Conservation (phyloP, 805 yeast species). For the Priceomyces carsonii region DNA sequence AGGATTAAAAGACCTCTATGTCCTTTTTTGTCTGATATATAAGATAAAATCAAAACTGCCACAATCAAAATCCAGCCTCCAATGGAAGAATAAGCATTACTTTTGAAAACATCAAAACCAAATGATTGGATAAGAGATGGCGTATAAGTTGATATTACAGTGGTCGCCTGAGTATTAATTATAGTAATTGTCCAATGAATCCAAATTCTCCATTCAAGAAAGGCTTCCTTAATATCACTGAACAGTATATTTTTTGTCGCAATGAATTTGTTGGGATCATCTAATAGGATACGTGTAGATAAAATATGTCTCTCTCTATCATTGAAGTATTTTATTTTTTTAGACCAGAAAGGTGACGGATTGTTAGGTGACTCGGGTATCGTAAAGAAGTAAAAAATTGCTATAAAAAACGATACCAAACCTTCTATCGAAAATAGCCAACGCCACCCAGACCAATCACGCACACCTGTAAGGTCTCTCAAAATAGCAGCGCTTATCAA, state of each 20-base stretch:
- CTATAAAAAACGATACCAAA: constrained; percentile 2
- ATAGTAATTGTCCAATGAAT: constrained; percentile 8
- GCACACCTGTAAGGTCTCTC: constrained; percentile 5
- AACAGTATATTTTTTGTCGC: constrained; percentile 6
- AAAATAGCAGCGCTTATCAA: constrained; percentile 8
- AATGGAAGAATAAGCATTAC: constrained; percentile 15
- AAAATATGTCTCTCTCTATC: constrained; percentile 12
- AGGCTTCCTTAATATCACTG: constrained; percentile 7
- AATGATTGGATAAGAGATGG: constrained; percentile 12
- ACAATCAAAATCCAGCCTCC: constrained; percentile 12
- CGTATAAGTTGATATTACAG: constrained; percentile 10
- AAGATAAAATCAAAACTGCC: constrained; percentile 1
- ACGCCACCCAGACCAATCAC: constrained; percentile 8
- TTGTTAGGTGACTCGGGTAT: constrained; percentile 6
- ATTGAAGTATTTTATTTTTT: constrained; percentile 3
- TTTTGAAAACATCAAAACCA: constrained; percentile 10
- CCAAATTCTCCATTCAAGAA: constrained; percentile 10
- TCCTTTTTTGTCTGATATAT: background rate
- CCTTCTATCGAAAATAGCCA: constrained; percentile 11
- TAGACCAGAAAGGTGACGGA: constrained; percentile 7
- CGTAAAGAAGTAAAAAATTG: constrained; percentile 6
- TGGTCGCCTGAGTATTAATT: constrained; percentile 7
- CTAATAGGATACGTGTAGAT: constrained; percentile 10
- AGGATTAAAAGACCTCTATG: background rate
- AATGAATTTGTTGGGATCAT: constrained; percentile 14